Percentiles rank a stretch among this genome's conserved stretches.
Evolutionary conservation across 305 asterid genomes (phyloP).

Genomic region (Solanum aculeatissimum): DNA sequence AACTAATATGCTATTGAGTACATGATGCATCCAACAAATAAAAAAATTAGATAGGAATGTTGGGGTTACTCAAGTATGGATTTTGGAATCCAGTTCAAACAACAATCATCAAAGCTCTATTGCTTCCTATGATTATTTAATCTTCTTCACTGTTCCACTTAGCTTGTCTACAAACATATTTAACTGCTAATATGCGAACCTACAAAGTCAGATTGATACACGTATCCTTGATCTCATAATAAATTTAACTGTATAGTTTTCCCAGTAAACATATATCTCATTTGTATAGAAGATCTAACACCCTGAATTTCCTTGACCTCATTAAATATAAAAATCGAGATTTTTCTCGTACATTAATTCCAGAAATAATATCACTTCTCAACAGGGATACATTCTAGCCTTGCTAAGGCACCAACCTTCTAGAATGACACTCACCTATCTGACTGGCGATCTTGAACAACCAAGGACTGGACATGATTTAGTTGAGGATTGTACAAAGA

Average conservation of each 20-base stretch:
- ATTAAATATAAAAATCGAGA: not conserved
- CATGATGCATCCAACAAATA: not conserved
- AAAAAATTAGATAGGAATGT: not conserved
- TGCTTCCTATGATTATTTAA: not conserved
- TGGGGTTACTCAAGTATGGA: not conserved
- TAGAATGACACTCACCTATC: not conserved
- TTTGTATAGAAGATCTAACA: not conserved
- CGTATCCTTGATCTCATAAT: not conserved
- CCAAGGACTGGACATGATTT: not conserved
- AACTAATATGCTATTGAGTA: not conserved
- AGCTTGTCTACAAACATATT: not conserved
- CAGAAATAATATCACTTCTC: not conserved
- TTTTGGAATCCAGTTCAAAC: not conserved
- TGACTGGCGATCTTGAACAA: not conserved
- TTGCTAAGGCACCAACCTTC: not conserved
- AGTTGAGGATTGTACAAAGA: not conserved
- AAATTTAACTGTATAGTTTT: not conserved
- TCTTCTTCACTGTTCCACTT: not conserved
- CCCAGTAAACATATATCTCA: not conserved
- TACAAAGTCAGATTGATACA: not conserved
- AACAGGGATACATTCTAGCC: not conserved
- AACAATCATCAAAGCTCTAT: not conserved
- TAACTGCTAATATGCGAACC: not conserved
- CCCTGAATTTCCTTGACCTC: not conserved
- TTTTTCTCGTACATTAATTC: not conserved